Evolutionary conservation across 352 stramenopile species (phyloP), one percentile per base, ranked within the genome.

Genomic region (Detonula confervacea): DNA sequence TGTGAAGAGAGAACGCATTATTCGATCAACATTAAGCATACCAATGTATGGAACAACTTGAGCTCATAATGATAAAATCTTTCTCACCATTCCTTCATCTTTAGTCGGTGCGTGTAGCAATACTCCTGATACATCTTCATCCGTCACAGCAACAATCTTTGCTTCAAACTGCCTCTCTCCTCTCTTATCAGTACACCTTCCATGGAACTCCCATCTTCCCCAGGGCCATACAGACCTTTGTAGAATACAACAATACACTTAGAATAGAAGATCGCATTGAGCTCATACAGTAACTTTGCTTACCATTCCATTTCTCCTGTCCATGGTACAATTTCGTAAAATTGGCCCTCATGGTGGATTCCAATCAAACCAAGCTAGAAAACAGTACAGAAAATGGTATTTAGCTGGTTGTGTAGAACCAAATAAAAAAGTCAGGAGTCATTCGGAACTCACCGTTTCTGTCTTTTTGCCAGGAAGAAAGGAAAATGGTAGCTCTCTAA

Each of bases 291-390:
- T n/a, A n/a, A n/a, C n/a, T 92, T 2, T 83, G 72, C 84, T 39
- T 91, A 67, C 89, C 89, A 94, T 55, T 87, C 76, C 83, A 92
- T 92, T 18, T 77, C 77, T 20, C 86, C 87, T 29, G 83, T 88
- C 90, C 90, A 94, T 42, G 90, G 90, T 27, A 91, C 85, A 29
- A 86, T 84, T 87, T 94, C 90, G 51, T 91, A 94, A 74, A 94
- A 92, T 33, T 47, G 78, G 16, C 84, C 84, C 14, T 93, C 76
- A 59, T 88, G 85, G 69, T 94, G 90, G 37, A 88, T 84, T 8
- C 64, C 54, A 14, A 29, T 33, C 8, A n/a, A n/a, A n/a, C n/a
- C n/a, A n/a, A n/a, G n/a, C n/a, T n/a, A n/a, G n/a, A n/a, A n/a
- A n/a, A n/a, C n/a, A n/a, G n/a, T n/a, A n/a, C n/a, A n/a, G n/a